These are phyloP conservation scores for Aspergillus pseudotamarii DNA, from an alignment of 2,329 filamentous ascomycete genomes.

Conservation along the genomic window DNA sequence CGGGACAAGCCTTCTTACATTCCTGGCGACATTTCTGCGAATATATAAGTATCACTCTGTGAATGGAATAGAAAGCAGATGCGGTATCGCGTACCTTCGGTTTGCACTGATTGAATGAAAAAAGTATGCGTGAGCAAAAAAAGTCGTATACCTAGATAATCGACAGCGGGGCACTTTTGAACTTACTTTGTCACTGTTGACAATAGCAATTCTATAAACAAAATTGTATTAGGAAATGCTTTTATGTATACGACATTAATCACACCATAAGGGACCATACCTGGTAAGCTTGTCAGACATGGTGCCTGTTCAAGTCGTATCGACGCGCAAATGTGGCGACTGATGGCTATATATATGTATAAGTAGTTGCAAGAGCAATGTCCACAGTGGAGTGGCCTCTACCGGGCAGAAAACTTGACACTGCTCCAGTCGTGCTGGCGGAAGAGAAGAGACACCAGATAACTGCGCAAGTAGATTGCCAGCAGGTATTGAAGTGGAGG, in stretches of 20 bases:
- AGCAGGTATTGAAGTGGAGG: conserved; percentile 16
- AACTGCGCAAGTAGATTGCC: conserved; percentile 18
- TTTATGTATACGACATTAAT: not conserved
- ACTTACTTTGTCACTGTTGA: conserved; percentile 93
- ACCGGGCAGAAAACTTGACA: conserved; percentile 13
- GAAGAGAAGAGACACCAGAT: conserved; percentile 18
- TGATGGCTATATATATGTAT: conserved; percentile 3
- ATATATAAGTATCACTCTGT: conserved; percentile 26
- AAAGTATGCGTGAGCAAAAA: conserved; percentile 42
- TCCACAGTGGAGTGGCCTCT: not conserved
- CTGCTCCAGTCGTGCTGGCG: conserved; percentile 20
- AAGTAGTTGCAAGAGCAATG: not conserved
- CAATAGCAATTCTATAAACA: conserved; percentile 83
- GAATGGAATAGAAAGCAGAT: not conserved
- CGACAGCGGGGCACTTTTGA: conserved; percentile 35
- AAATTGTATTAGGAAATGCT: conserved; percentile 16
- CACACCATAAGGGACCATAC: conserved; percentile 54
- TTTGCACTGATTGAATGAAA: conserved; percentile 66
- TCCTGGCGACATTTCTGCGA: conserved; percentile 94
- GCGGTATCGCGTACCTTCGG: conserved; percentile 65
- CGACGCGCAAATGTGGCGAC: conserved; percentile 5
- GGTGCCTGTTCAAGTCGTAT: conserved; percentile 39
- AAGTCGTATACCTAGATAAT: conserved; percentile 33
- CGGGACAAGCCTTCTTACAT: conserved; percentile 98
- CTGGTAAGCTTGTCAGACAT: conserved; percentile 96